Base-by-base conservation (phyloP, 2,329 filamentous ascomycete species). In the Arachnopeziza araneosa region DNA sequence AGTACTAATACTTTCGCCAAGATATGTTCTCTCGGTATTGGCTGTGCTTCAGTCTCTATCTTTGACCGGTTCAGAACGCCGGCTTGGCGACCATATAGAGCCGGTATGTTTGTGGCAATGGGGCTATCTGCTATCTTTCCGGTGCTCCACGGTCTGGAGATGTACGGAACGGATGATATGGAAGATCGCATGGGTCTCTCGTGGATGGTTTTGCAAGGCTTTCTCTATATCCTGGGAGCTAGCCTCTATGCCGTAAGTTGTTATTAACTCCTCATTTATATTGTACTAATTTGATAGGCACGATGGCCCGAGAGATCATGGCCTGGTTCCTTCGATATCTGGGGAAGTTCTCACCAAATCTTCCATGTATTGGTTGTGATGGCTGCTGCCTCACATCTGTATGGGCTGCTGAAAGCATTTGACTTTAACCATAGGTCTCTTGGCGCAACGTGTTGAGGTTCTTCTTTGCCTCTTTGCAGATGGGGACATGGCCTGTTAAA, bases 311-410 rank as follows among this genome's bases (percentile, higher is more conserved):
- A 99, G 77, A 82, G 91, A 61, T 84, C 82, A 69, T 83, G 78
- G 52, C 95, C 93, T 0, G 90, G 91, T 1, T 79, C 74, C 8
- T 97, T 93, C 70, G 95, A 99, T 75, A 90, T 97, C 56, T 90
- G 90, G 83, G 93, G 95, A 48, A 92, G 87, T 72, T 96, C 91
- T 22, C 95, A 99, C 75, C 95, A 99, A 76, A 89, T 99, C 65
- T 99, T 99, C 74, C 95, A 99, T 77, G 78, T 96, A 49, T 82
- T 95, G 64, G 93, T 99, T 26, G 79, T 98, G 19, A 74, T 92
- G 62, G 95, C 95, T 0, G 93, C 91, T 0, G 82, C 83, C 1
- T 83, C 88, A 24, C 95, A 99, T 78, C 78, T 98, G 61, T 86
- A 86, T 56, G 93, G 90, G 54, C 81, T 98, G 76, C 72, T 90